phyloP scores from a whole-genome alignment of 352 stramenopile species.

The Bremia lactucae region DNA sequence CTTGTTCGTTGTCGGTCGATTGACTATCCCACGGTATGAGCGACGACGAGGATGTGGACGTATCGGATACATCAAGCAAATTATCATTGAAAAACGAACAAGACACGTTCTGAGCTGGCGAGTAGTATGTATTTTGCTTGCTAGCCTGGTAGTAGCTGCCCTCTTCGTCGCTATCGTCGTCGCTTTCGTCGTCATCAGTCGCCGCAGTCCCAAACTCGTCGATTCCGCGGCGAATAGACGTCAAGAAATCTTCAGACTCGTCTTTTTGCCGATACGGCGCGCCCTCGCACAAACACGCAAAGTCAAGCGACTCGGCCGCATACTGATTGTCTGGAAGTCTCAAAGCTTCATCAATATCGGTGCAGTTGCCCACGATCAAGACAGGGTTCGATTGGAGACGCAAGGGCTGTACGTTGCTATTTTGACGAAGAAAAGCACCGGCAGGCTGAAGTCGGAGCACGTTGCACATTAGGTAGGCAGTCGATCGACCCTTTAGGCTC shows the following conservation, averaged over 20 bases:
- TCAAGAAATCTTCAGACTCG: conserved; percentile 21
- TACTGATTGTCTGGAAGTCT: conserved; percentile 6
- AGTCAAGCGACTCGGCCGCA: background rate
- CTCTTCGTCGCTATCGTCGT: conserved; percentile 20
- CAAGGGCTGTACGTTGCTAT: background rate
- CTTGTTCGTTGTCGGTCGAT: conserved; percentile 8
- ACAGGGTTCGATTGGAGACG: conserved; percentile 10
- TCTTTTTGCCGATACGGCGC: no score
- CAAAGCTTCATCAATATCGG: conserved; percentile 20
- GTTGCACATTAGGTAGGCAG: conserved; percentile 18
- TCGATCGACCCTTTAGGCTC: no score
- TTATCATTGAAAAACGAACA: conserved; percentile 7
- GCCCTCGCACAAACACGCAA: background rate
- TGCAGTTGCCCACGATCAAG: conserved; percentile 14
- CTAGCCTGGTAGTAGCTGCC: conserved; percentile 23
- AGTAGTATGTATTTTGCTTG: conserved; percentile 30
- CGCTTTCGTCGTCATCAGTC: conserved; percentile 9
- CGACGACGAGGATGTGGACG: conserved; percentile 30
- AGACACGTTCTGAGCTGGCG: conserved; percentile 16
- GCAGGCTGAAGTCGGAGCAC: conserved; percentile 22
- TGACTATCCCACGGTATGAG: conserved; percentile 7
- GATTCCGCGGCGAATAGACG: conserved; percentile 23
- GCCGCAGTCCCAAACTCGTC: conserved; percentile 14
- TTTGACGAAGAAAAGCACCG: conserved; percentile 22
- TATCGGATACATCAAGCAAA: conserved; percentile 23